Conservation (phyloP, 2,329 filamentous ascomycete genomes). For the Camptophora hylomeconis region DNA sequence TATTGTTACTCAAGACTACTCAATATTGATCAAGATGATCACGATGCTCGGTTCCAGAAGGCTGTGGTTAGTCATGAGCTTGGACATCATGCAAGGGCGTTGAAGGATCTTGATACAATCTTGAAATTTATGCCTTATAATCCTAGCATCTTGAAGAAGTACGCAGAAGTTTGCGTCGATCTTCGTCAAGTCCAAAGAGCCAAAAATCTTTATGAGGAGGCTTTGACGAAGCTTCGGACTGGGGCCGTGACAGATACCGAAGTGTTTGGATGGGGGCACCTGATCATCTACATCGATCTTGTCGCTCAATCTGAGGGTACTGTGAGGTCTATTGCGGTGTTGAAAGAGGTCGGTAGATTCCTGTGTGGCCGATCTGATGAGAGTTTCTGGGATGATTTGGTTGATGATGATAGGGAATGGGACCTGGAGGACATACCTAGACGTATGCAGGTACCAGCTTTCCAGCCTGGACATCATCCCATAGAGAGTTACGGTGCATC, state of each 20-base stretch:
- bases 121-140: constrained; percentile 42
- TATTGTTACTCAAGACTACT: constrained; percentile 44
- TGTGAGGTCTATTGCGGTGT: constrained; percentile 49
- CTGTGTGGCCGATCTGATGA: constrained; percentile 64
- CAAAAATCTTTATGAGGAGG: constrained; percentile 37
- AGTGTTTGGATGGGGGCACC: constrained; percentile 60
- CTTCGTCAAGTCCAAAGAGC: constrained; percentile 36
- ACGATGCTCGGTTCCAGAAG: constrained; percentile 41
- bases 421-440: constrained; percentile 59
- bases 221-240: constrained; percentile 36
- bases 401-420: constrained; percentile 71
- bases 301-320: constrained; percentile 51
- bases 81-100: constrained; percentile 33
- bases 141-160: constrained; percentile 38
- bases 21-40: constrained; percentile 37
- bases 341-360: constrained; percentile 69
- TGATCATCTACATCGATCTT: constrained; percentile 75
- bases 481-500: constrained; percentile 54
- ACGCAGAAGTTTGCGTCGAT: constrained; percentile 45
- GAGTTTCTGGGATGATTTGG: constrained; percentile 59
- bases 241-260: constrained; percentile 27
- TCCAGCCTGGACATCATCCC: constrained; percentile 41
- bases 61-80: constrained; percentile 42
- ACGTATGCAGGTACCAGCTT: constrained; percentile 49
- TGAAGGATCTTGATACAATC: constrained; percentile 40